A percentile compares a stretch with the other conserved stretches of the same genome.
Conservation (phyloP, 495 filamentous ascomycete species). For the Hypoxylon rickii region DNA sequence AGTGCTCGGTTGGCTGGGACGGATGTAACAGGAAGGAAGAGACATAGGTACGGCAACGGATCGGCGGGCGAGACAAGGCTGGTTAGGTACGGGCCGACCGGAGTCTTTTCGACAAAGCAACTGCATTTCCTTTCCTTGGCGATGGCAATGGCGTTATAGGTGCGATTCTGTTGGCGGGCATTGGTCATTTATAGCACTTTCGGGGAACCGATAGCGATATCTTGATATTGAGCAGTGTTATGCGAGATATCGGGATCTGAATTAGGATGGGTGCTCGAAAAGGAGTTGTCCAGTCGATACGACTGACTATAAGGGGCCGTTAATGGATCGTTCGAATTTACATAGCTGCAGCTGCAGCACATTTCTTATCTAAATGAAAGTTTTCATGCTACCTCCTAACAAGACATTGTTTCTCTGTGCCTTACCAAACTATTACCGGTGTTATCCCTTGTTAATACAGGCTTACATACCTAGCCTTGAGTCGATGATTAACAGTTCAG, state of each 20-base stretch:
- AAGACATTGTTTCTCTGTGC: neutral
- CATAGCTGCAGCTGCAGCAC: constrained; percentile 4
- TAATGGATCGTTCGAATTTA: constrained; percentile 20
- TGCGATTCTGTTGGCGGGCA: constrained; percentile 1
- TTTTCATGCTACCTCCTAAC: neutral
- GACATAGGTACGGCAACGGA: neutral
- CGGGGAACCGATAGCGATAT: neutral
- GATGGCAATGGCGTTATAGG: constrained; percentile 21
- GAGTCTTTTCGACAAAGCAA: constrained; percentile 6
- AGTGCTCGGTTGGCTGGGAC: constrained; percentile 3
- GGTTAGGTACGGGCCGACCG: constrained; percentile 9
- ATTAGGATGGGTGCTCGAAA: neutral
- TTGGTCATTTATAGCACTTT: neutral
- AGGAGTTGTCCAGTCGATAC: neutral
- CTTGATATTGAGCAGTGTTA: neutral
- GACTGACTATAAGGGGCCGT: constrained; percentile 2
- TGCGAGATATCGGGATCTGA: neutral
- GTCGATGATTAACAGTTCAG: too few relatives aligned
- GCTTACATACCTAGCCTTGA: too few relatives aligned
- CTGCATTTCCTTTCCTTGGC: constrained; percentile 6
- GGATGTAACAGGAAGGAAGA: neutral
- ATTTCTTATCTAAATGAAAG: constrained; percentile 10
- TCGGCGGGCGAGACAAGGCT: neutral
- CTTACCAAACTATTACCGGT: too few relatives aligned
- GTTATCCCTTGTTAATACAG: too few relatives aligned